Base-by-base conservation (phyloP, 768 basidiomycete genomes). In the Mycena capillaripes region DNA sequence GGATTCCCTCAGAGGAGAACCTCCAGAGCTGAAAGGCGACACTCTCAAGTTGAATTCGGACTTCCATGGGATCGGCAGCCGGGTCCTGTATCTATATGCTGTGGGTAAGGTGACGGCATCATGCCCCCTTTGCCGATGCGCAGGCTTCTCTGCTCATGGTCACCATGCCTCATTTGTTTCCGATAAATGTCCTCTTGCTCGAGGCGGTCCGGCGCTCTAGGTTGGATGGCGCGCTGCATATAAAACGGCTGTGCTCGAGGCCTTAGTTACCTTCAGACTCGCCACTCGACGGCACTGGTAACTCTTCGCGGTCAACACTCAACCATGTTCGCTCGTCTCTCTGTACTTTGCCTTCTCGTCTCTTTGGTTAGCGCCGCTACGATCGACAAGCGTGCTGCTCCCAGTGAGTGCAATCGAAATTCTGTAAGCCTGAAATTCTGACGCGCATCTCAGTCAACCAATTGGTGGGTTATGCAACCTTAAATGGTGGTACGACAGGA, bases 401-500 rank as follows among this genome's bases (percentile, higher is more conserved):
- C 71, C 11, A 16, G 71, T 72, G 29, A 36, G 58, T 72, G 27
- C 27, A 3, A 16, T 36, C 48, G n/a, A 50, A 58, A 50, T 50
- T 40, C 14, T 36, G 10, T 11, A 50, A 17, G 25, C 19, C 10
- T 23, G 7, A 36, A 5, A 58, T 30, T 48, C 48, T 66, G 34
- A 66, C 38, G 4, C 0, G 14, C 40, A 38, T 32, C 34, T 36
- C 58, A 71, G 70, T 66, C 57, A 32, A 72, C 19, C 66, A 72
- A 44, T 19, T 67, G n/a, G 71, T 72, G n/a, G 73, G 73, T 7
- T 74, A 62, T 59, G 73, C 73, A 23, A 74, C 73, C 50, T 63
- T 59, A 55, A 74, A 74, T 38, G 73, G 73, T 3, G 73, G 73
- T n/a, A 74, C 73, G 0, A 71, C 69, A 8, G 73, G 73, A 34